Conservation (phyloP, 352 stramenopile genomes). For the Phytophthora melonis region DNA sequence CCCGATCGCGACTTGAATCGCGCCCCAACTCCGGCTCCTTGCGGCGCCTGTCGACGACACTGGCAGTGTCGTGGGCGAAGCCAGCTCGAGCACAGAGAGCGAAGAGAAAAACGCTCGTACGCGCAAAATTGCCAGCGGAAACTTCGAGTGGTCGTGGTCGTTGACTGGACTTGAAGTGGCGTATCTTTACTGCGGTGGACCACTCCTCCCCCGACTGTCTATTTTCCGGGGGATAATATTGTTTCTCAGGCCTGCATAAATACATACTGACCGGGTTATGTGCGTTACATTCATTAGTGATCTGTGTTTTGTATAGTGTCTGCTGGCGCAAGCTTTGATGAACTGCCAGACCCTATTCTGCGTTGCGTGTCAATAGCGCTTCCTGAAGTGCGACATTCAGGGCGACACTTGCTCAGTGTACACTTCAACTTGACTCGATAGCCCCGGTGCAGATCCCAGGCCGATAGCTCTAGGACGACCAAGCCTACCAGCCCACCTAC, state of each 20-base stretch:
- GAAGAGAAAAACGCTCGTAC: background rate
- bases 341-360: conserved; percentile 1
- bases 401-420: background rate
- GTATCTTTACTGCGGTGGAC: conserved; percentile 1
- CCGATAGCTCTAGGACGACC: too few relatives aligned
- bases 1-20: conserved; percentile 1
- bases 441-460: too few relatives aligned
- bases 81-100: background rate
- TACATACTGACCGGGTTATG: background rate
- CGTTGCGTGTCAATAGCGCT: background rate
- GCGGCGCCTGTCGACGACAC: too few relatives aligned
- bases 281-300: background rate
- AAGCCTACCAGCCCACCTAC: too few relatives aligned
- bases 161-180: conserved; percentile 20
- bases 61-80: too few relatives aligned
- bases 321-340: background rate
- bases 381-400: background rate
- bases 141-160: conserved; percentile 41
- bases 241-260: background rate
- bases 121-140: background rate
- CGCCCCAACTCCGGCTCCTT: background rate
- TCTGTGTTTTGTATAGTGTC: too few relatives aligned
- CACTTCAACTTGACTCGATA: background rate
- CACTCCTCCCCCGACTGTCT: background rate
- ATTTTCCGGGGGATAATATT: background rate